These are phyloP conservation scores for Diplodia corticola DNA, from an alignment of 2,329 filamentous ascomycete species.

Conservation along the genomic window DNA sequence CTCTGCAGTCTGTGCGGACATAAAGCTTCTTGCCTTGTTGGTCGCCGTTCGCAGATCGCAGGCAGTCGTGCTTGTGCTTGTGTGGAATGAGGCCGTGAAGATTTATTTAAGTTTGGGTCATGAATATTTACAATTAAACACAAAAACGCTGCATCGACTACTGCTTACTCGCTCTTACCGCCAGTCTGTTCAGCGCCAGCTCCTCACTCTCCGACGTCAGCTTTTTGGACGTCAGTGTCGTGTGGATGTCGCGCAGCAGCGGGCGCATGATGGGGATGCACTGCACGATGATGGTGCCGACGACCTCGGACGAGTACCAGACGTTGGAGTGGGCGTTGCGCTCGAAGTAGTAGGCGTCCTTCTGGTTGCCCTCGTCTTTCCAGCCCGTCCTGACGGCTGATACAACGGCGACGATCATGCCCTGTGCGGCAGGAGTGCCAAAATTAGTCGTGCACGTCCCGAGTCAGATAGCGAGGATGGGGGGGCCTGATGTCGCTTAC, in stretches of 20 bases:
- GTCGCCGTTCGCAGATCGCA: too few species aligned
- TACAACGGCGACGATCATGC: conserved; percentile 52
- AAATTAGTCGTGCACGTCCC: not conserved
- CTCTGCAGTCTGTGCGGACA: too few species aligned
- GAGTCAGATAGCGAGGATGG: too few species aligned
- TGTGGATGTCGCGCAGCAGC: conserved; percentile 47
- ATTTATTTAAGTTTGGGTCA: too few species aligned
- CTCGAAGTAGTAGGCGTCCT: conserved; percentile 53
- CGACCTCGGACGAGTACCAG: conserved; percentile 55
- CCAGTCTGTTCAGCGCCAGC: conserved; percentile 3
- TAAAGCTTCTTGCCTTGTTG: too few species aligned
- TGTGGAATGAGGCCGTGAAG: too few species aligned
- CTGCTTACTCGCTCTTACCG: not conserved
- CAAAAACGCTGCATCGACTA: not conserved
- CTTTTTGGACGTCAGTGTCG: conserved; percentile 40
- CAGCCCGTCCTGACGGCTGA: conserved; percentile 51
- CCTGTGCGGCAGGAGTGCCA: conserved; percentile 25
- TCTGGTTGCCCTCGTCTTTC: conserved; percentile 51
- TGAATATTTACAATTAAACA: not conserved
- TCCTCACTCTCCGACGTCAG: conserved; percentile 28
- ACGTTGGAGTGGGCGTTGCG: conserved; percentile 50
- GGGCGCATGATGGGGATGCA: conserved; percentile 55
- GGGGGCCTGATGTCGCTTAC: conserved; percentile 24
- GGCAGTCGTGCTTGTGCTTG: too few species aligned
- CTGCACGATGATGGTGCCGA: conserved; percentile 57